These are phyloP conservation scores for Ceratocystis eucalypticola DNA, from an alignment of 2,329 filamentous ascomycete species.

Conservation along the genomic window DNA sequence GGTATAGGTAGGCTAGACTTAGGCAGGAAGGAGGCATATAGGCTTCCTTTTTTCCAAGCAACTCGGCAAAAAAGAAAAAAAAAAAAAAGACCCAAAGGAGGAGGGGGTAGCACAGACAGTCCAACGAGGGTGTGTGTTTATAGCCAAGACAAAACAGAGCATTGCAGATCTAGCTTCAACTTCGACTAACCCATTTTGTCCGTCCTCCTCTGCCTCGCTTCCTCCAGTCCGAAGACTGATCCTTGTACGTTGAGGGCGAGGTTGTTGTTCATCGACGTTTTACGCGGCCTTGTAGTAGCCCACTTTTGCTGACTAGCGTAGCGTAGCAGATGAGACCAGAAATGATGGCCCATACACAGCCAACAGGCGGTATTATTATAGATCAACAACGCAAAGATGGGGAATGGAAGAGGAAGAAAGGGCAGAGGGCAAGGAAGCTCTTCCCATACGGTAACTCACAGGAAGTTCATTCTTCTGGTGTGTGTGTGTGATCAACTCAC, in stretches of 20 bases:
- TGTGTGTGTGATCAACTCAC: no score
- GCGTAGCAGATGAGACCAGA: not conserved
- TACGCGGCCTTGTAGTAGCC: not conserved
- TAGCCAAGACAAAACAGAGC: not conserved
- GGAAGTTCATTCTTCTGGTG: no score
- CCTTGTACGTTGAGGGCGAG: not conserved
- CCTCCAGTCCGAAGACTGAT: not conserved
- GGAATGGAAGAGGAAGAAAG: not conserved
- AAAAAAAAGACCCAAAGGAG: not conserved
- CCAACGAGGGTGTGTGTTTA: not conserved
- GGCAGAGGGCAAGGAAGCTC: no score
- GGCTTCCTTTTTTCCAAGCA: no score
- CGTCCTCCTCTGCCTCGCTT: not conserved
- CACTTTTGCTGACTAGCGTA: not conserved
- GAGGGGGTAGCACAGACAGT: not conserved
- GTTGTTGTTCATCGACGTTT: no score
- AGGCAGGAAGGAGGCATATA: no score
- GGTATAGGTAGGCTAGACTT: no score
- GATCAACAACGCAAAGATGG: not conserved
- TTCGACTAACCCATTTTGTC: no score
- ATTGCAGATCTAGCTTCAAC: not conserved
- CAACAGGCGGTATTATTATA: not conserved
- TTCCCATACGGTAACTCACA: no score
- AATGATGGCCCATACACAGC: no score
- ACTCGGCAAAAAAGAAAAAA: not conserved